A percentile compares a stretch with the other conserved stretches of the same genome.
phyloP scores from a whole-genome alignment of 1,284 basidiomycete species.

The Ustilago crameri region DNA sequence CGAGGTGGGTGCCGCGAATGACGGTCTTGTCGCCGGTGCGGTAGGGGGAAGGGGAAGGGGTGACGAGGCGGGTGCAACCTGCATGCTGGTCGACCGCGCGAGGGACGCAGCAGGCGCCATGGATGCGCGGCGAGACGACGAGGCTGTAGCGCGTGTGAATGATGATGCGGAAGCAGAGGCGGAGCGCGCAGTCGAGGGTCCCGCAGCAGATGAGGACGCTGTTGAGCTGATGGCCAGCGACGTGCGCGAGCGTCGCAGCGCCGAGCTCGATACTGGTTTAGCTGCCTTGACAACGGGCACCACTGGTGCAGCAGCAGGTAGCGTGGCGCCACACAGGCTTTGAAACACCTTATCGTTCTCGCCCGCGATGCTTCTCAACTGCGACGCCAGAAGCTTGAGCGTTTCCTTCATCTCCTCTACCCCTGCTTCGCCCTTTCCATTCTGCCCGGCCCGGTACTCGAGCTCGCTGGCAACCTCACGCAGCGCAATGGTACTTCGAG shows the following conservation, averaged over 20 bases:
- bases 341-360: conserved; percentile 76
- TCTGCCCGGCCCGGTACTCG: conserved; percentile 70
- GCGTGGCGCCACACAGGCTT: conserved; percentile 70
- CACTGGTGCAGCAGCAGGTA: conserved; percentile 68
- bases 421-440: conserved; percentile 66
- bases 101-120: not conserved
- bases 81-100: conserved; percentile 6
- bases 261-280: conserved; percentile 14
- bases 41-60: conserved; percentile 11
- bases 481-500: conserved; percentile 79
- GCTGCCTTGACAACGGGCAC: not conserved
- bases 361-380: conserved; percentile 65
- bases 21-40: conserved; percentile 11
- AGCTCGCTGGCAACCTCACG: conserved; percentile 76
- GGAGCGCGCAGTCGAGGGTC: not conserved
- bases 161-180: conserved; percentile 1
- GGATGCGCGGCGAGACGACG: not conserved
- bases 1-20: conserved; percentile 40
- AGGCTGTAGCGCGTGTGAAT: conserved; percentile 1
- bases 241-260: conserved; percentile 20
- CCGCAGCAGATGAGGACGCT: not conserved
- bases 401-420: conserved; percentile 71
- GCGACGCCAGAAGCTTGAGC: conserved; percentile 65
- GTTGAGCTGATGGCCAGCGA: conserved; percentile 14
- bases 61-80: conserved; percentile 9